Percentiles rank a stretch among this genome's conserved stretches.
Conservation (phyloP, 2,329 filamentous ascomycete genomes). For the Teratosphaeria destructans region DNA sequence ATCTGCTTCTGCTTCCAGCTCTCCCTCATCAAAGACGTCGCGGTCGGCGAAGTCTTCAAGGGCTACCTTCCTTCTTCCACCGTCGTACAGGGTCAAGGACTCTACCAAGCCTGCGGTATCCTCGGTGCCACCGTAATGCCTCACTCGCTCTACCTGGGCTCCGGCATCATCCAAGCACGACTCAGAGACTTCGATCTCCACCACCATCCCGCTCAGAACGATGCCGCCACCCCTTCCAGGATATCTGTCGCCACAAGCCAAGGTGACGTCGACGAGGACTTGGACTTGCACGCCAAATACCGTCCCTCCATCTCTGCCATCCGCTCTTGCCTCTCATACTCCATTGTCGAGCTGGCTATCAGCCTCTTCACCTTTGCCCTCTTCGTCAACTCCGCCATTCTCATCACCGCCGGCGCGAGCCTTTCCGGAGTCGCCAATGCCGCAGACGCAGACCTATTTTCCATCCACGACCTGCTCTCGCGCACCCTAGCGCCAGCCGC, state of each 20-base stretch:
- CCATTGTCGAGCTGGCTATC: conserved; percentile 29
- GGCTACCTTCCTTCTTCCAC: conserved; percentile 55
- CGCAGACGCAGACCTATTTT: conserved; percentile 65
- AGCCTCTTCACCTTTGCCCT: conserved; percentile 34
- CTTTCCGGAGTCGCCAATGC: conserved; percentile 53
- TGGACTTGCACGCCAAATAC: conserved; percentile 21
- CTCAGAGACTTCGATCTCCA: conserved; percentile 54
- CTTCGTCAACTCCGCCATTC: conserved; percentile 34
- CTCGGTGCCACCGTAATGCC: conserved; percentile 68
- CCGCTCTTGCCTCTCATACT: conserved; percentile 29
- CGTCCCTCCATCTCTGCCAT: conserved; percentile 30
- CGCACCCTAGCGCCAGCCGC: conserved; percentile 60
- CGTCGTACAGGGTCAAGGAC: conserved; percentile 47
- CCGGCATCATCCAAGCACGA: conserved; percentile 57
- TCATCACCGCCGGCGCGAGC: conserved; percentile 56
- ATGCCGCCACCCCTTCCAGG: background rate
- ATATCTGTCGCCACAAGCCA: conserved; percentile 3
- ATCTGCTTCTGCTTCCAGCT: conserved; percentile 62
- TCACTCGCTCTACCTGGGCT: conserved; percentile 58
- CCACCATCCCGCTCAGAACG: conserved; percentile 31
- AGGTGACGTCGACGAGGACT: conserved; percentile 16
- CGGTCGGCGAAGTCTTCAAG: conserved; percentile 49
- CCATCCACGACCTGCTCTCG: conserved; percentile 65
- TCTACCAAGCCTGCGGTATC: conserved; percentile 66
- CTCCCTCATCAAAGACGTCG: conserved; percentile 47